Evolutionary conservation across 1,284 basidiomycete species (phyloP).

Genomic region (Salmacisia buchloeana): DNA sequence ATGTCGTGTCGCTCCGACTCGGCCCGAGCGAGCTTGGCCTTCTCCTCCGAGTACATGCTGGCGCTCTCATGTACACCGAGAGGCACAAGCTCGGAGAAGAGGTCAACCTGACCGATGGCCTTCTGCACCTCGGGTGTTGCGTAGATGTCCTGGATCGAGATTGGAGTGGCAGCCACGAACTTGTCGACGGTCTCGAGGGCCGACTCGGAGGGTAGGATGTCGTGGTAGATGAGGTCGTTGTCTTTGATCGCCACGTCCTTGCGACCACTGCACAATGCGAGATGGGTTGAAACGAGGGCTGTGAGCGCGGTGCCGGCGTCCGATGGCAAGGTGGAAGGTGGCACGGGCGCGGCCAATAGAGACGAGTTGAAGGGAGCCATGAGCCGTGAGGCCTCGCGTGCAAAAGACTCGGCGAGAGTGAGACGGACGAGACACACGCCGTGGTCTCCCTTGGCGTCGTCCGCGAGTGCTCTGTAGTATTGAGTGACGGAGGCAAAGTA

Average conservation of each 20-base stretch:
- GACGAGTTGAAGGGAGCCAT: slow-evolving; percentile 61
- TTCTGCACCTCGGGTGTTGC: slow-evolving; percentile 85
- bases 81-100: slow-evolving; percentile 82
- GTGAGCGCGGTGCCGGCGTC: slow-evolving; percentile 73
- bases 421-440: slow-evolving; percentile 80
- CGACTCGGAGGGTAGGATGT: slow-evolving; percentile 75
- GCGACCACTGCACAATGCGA: slow-evolving; percentile 69
- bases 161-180: slow-evolving; percentile 68
- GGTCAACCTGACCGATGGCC: slow-evolving; percentile 79
- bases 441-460: slow-evolving; percentile 70
- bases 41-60: slow-evolving; percentile 95
- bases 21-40: slow-evolving; percentile 85
- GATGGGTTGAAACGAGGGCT: slow-evolving; percentile 77
- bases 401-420: slow-evolving; percentile 69
- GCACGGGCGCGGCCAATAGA: slow-evolving; percentile 60
- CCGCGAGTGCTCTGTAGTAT: slow-evolving; percentile 76
- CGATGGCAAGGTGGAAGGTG: slow-evolving; percentile 72
- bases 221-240: slow-evolving; percentile 97
- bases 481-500: slow-evolving; percentile 80
- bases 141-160: slow-evolving; percentile 91
- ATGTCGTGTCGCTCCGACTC: slow-evolving; percentile 82
- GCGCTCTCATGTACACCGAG: slow-evolving; percentile 93
- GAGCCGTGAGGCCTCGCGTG: slow-evolving; percentile 75
- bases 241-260: slow-evolving; percentile 73
- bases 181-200: slow-evolving; percentile 76